Evolutionary conservation across 345 rosid species (phyloP), one percentile per base, ranked within the genome.

Genomic region (Linum tenue): DNA sequence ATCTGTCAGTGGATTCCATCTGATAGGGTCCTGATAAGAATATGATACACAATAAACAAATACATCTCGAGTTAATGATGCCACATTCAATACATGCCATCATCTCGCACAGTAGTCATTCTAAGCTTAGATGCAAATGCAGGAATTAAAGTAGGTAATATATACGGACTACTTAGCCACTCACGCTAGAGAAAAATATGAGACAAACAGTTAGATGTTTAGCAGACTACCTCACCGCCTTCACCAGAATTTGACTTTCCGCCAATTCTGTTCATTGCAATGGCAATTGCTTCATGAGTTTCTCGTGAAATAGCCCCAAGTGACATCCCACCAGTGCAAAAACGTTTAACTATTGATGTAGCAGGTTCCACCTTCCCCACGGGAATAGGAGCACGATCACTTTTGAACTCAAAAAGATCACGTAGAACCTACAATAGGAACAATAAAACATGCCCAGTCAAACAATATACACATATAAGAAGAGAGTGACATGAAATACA

Each of bases 261-360:
- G 76, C 96, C 89, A 66, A 94, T 37, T 72, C 97, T 90, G 71
- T 94, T 94, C 99, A 90, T 94, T 48, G 97, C 99, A 80, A 90
- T 82, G 76, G 97, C 97, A 80, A 94, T 94, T 22, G 97, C 97
- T 81, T 94, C 99, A 70, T 94, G 99, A 75, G 99, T 94, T 77
- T 94, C 99, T 80, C 99, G 88, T 65, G 99, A 94, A 65, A 94
- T 94, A 68, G 99, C 99, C 70, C 99, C 99, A 42, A 94, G 97
- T 8, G 99, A 90, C 97, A 94, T 94, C 65, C 97, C 99, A 63
- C 99, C 99, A 55, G 99, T 94, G 80, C 99, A 94, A 78, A 94
- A 94, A 59, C 97, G 84, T 70, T 88, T 72, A 53, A 90, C 99
- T 59, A 94, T 94, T 41, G 96, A 80, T 38, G 73, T 62, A 3